Conservation (phyloP, 2,329 filamentous ascomycete genomes). For the Coniochaeta sp. region DNA sequence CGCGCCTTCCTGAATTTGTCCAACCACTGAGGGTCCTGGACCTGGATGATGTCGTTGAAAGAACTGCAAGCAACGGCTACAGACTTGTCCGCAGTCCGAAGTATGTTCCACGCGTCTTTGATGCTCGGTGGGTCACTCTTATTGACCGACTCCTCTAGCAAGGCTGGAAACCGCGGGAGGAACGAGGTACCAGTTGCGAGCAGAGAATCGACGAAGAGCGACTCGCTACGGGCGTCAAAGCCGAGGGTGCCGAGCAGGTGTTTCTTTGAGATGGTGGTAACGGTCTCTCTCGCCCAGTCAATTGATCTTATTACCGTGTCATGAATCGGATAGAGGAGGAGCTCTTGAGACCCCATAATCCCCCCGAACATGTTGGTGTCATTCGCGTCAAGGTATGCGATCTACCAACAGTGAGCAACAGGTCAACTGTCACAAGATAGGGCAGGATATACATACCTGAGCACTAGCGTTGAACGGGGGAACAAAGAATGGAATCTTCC, state of each 20-base stretch:
- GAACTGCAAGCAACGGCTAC: slow-evolving; percentile 68
- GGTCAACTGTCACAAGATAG: not conserved
- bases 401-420: slow-evolving; percentile 32
- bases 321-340: slow-evolving; percentile 78
- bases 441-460: slow-evolving; percentile 50
- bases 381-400: slow-evolving; percentile 68
- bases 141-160: slow-evolving; percentile 53
- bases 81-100: slow-evolving; percentile 61
- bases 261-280: slow-evolving; percentile 58
- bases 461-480: slow-evolving; percentile 84
- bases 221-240: slow-evolving; percentile 49
- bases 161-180: slow-evolving; percentile 69
- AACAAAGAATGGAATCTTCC: slow-evolving; percentile 70
- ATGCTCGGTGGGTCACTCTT: slow-evolving; percentile 54
- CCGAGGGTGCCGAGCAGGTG: slow-evolving; percentile 62
- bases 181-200: slow-evolving; percentile 79
- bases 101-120: slow-evolving; percentile 69
- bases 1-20: slow-evolving; percentile 82
- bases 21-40: slow-evolving; percentile 67
- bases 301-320: slow-evolving; percentile 62
- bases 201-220: slow-evolving; percentile 75
- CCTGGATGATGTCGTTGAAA: slow-evolving; percentile 71
- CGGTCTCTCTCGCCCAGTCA: slow-evolving; percentile 61
- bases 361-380: slow-evolving; percentile 62
- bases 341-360: slow-evolving; percentile 76